These are phyloP conservation scores for Dicorynia guianensis DNA, from an alignment of 306 rosid genomes.

Conservation along the genomic window DNA sequence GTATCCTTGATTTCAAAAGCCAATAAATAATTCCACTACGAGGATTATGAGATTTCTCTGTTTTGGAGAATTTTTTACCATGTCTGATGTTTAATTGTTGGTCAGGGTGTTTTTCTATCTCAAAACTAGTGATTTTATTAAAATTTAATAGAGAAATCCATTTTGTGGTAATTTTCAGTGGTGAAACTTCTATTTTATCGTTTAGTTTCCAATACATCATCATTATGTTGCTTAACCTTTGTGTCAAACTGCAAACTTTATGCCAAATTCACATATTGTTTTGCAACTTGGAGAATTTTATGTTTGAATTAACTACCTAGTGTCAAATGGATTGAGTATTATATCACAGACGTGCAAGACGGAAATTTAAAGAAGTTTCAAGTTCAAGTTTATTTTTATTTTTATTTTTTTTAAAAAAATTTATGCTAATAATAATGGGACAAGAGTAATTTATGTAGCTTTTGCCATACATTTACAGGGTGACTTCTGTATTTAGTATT, in stretches of 20 bases:
- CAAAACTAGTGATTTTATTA: conserved; percentile 15
- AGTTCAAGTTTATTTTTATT: conserved; percentile 22
- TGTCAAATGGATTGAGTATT: conserved; percentile 6
- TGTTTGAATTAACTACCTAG: conserved; percentile 31
- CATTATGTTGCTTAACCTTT: conserved; percentile 22
- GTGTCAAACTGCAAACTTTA: neutral
- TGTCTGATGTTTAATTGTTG: neutral
- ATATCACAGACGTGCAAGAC: neutral
- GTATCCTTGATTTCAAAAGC: conserved; percentile 99
- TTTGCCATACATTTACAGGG: neutral
- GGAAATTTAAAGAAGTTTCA: conserved; percentile 9
- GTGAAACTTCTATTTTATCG: conserved; percentile 7
- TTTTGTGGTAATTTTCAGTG: conserved; percentile 6
- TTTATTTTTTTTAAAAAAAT: neutral
- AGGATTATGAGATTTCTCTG: conserved; percentile 26
- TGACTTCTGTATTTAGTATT: conserved; percentile 1
- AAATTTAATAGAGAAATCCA: conserved; percentile 17
- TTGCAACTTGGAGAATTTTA: conserved; percentile 21
- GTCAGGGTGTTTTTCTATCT: conserved; percentile 27
- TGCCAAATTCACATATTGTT: conserved; percentile 28
- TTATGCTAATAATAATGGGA: neutral
- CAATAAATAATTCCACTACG: conserved; percentile 12
- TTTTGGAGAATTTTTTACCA: neutral
- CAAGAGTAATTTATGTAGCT: neutral
- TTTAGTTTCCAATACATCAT: conserved; percentile 1